Conservation (phyloP, 495 filamentous ascomycete species). For the Penicilliopsis zonata region DNA sequence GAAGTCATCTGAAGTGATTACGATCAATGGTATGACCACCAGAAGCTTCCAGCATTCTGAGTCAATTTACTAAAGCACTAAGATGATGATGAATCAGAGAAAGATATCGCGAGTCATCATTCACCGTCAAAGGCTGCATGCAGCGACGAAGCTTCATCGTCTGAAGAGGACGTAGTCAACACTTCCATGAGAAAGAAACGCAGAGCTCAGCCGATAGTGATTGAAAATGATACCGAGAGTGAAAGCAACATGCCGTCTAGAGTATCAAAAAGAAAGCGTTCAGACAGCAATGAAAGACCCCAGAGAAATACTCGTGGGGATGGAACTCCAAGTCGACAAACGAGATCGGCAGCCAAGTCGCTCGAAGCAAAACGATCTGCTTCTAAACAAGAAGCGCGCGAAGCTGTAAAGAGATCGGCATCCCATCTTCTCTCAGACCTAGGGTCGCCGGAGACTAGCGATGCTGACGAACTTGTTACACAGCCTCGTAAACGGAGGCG, state of each 20-base stretch:
- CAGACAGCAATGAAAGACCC: not conserved
- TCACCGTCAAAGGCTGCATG: not conserved
- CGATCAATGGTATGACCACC: too few relatives aligned
- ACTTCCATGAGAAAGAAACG: conserved; percentile 4
- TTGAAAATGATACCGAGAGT: not conserved
- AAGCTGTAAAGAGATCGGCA: conserved; percentile 11
- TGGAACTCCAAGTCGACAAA: not conserved
- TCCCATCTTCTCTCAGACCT: not conserved
- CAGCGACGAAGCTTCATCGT: conserved; percentile 3
- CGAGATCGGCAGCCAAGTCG: conserved; percentile 5
- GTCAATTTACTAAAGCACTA: too few relatives aligned
- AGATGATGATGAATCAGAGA: too few relatives aligned
- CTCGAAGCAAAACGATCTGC: not conserved
- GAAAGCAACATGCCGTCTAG: not conserved
- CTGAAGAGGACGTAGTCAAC: conserved; percentile 11
- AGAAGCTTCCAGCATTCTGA: too few relatives aligned
- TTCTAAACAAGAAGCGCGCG: not conserved
- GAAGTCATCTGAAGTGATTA: too few relatives aligned
- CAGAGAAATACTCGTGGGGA: not conserved
- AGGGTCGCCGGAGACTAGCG: conserved; percentile 12
- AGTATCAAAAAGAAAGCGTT: conserved; percentile 1
- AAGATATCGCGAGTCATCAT: not conserved
- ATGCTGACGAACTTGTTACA: conserved; percentile 13
- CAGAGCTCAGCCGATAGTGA: not conserved
- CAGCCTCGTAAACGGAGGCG: conserved; percentile 22